Conservation (phyloP, 2,329 filamentous ascomycete genomes). For the Venturia effusa region DNA sequence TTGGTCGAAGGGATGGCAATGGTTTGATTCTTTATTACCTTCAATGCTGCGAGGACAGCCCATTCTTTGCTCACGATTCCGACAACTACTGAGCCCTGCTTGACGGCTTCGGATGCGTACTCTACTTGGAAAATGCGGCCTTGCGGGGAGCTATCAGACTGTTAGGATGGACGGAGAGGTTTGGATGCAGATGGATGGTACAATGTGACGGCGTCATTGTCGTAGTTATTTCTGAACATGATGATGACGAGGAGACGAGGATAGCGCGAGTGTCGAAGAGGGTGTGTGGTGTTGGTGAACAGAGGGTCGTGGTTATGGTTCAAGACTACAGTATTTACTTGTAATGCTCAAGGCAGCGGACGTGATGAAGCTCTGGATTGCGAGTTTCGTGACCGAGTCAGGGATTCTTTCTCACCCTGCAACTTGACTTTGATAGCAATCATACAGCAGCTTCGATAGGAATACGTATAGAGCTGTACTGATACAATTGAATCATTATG, state of each 20-base stretch:
- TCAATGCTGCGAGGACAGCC: slow-evolving; percentile 87
- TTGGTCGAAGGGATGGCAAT: background rate
- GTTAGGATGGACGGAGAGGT: slow-evolving; percentile 11
- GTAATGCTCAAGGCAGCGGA: slow-evolving; percentile 1
- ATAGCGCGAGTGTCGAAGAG: background rate
- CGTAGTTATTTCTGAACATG: slow-evolving; percentile 99
- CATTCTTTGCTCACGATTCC: slow-evolving; percentile 97
- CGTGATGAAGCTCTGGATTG: background rate
- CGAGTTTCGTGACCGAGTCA: background rate
- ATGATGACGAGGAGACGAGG: slow-evolving; percentile 26
- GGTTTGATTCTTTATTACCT: slow-evolving; percentile 48
- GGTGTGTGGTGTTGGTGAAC: background rate
- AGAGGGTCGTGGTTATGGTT: background rate
- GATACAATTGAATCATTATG: too few species aligned
- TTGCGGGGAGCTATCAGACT: slow-evolving; percentile 70
- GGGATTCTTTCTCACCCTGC: background rate
- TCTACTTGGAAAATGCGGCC: slow-evolving; percentile 99
- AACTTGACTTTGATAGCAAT: background rate
- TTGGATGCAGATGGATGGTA: slow-evolving; percentile 38
- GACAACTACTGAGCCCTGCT: slow-evolving; percentile 96
- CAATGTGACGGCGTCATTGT: slow-evolving; percentile 99
- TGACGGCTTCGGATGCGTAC: slow-evolving; percentile 96
- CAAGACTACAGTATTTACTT: slow-evolving; percentile 1
- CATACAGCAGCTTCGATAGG: too few species aligned
- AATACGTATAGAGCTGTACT: too few species aligned